phyloP scores from a whole-genome alignment of 176 grass and related monocot species.

The Triticum aestivum region IWGSC_CS_RefSeq_v2.1 NC_057794.1:548723705-548724204 shows the following conservation, averaged over 20 bases:
- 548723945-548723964: conserved; percentile 64
- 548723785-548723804: conserved; percentile 81
- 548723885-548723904: not conserved
- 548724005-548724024: not conserved
- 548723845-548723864: not conserved
- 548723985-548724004: not conserved
- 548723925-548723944: conserved; percentile 77
- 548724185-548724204: not conserved
- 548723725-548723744: conserved; percentile 68
- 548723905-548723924: conserved; percentile 59
- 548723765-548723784: conserved; percentile 60
- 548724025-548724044: not conserved
- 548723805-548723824: conserved; percentile 73
- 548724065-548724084: conserved; percentile 30
- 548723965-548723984: conserved; percentile 4
- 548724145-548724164: conserved; percentile 46
- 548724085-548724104: conserved; percentile 85
- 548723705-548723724: conserved; percentile 67
- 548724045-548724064: conserved; percentile 13
- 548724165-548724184: conserved; percentile 19
- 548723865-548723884: not conserved
- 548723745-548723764: conserved; percentile 80
- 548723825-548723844: conserved; percentile 44
- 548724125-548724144: conserved; percentile 51
- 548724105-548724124: conserved; percentile 56